These are phyloP conservation scores for Herpomyces periplanetae DNA, from an alignment of 2,329 filamentous ascomycete species.

Conservation along the genomic window DNA sequence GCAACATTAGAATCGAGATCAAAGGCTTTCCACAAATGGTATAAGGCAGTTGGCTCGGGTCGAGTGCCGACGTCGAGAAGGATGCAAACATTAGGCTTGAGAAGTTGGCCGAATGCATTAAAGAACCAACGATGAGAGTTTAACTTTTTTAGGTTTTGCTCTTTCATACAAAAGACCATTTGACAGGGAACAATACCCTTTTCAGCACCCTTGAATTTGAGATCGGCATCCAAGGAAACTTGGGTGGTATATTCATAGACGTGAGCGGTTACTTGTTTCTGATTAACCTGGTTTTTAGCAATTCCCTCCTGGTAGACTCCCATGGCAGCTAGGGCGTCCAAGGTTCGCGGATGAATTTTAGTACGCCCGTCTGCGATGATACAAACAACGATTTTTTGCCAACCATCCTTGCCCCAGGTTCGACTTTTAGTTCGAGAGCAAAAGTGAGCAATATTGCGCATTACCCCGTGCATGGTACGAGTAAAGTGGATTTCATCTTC, in stretches of 20 bases:
- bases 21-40: conserved; percentile 94
- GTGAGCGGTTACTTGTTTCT: conserved; percentile 71
- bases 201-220: conserved; percentile 96
- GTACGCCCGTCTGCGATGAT: conserved; percentile 78
- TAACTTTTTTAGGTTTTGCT: conserved; percentile 85
- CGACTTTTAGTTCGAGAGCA: conserved; percentile 65
- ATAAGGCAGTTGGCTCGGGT: conserved; percentile 56
- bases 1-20: conserved; percentile 91
- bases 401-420: conserved; percentile 83
- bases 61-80: conserved; percentile 82
- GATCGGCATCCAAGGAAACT: conserved; percentile 65
- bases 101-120: conserved; percentile 66
- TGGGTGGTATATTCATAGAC: conserved; percentile 98
- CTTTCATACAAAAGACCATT: conserved; percentile 92
- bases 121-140: conserved; percentile 99
- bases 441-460: conserved; percentile 92
- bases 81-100: conserved; percentile 89
- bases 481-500: conserved; percentile 91
- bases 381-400: conserved; percentile 96
- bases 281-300: conserved; percentile 91
- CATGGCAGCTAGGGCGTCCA: conserved; percentile 80
- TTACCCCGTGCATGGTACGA: conserved; percentile 86
- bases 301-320: conserved; percentile 94
- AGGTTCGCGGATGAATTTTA: conserved; percentile 63
- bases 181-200: conserved; percentile 95